Conservation (phyloP, 1,284 basidiomycete species). For the Exobasidium rhododendri region DNA sequence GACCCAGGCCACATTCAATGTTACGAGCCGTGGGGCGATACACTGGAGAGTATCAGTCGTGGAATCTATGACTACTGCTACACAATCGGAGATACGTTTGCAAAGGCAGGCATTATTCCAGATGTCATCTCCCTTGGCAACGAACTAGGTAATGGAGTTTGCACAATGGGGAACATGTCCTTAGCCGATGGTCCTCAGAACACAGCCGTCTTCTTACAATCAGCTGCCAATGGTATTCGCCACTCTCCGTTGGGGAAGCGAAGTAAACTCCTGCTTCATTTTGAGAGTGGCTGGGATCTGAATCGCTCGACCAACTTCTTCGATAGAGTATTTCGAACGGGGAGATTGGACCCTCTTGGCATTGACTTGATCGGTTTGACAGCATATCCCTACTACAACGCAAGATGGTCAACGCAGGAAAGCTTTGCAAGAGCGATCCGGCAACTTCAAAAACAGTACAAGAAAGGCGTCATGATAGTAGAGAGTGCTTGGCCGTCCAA, state of each 20-base stretch:
- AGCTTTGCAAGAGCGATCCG: background rate
- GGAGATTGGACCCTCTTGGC: background rate
- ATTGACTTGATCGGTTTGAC: conserved; percentile 1
- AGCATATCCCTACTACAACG: conserved; percentile 11
- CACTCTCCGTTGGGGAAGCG: background rate
- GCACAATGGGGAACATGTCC: background rate
- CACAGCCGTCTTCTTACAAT: conserved; percentile 1
- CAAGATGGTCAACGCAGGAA: background rate
- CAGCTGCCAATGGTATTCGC: conserved; percentile 1
- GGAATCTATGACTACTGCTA: background rate
- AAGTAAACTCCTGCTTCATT: conserved; percentile 6
- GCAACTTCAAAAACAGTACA: background rate
- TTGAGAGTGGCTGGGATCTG: conserved; percentile 8
- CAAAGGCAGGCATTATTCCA: background rate
- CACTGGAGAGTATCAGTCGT: background rate
- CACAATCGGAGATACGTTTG: background rate
- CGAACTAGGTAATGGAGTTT: conserved; percentile 4
- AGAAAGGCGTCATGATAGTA: conserved; percentile 8
- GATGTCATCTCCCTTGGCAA: conserved; percentile 4
- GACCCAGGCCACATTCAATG: background rate
- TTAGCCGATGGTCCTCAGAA: background rate
- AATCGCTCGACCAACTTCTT: background rate
- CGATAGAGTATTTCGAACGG: background rate
- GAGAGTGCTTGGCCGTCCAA: conserved; percentile 7
- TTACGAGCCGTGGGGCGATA: background rate